These are phyloP conservation scores for Vitellaria paradoxa DNA, from an alignment of 179 eudicot genomes.

Conservation along the genomic window DNA sequence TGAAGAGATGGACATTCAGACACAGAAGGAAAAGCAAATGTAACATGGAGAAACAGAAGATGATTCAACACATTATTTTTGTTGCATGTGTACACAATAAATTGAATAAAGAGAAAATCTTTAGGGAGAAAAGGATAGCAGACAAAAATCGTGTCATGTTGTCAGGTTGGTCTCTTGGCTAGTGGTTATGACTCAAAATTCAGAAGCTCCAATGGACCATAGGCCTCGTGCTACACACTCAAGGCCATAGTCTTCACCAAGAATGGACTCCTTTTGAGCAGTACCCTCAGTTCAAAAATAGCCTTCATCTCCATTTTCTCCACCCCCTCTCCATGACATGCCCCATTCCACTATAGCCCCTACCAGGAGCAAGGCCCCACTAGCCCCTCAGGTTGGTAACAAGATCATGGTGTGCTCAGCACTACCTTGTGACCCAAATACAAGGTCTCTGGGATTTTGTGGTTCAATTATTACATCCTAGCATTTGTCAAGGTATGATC, in stretches of 20 bases:
- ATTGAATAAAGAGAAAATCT: not conserved
- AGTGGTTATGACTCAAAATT: not conserved
- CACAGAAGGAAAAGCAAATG: conserved; percentile 6
- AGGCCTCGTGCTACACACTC: not conserved
- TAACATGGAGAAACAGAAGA: not conserved
- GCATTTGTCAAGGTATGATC: not conserved
- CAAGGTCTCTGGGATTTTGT: not conserved
- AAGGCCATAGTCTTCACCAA: not conserved
- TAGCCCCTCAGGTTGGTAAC: not conserved
- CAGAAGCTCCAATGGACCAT: not conserved
- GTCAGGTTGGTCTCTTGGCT: not conserved
- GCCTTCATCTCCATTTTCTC: not conserved
- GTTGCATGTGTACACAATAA: not conserved
- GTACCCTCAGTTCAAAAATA: not conserved
- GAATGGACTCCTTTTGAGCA: not conserved
- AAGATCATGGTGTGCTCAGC: not conserved
- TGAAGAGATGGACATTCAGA: conserved; percentile 23
- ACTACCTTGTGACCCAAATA: not conserved
- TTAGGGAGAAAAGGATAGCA: not conserved
- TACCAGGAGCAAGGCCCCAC: not conserved
- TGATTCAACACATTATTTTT: not conserved
- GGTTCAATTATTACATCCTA: not conserved
- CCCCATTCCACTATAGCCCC: not conserved
- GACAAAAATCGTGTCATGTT: not conserved
- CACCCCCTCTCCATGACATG: not conserved